Evolutionary conservation across 2,329 filamentous ascomycete species (phyloP), one percentile per base, ranked within the genome.

Genomic region (Aspergillus pseudoglaucus): DNA sequence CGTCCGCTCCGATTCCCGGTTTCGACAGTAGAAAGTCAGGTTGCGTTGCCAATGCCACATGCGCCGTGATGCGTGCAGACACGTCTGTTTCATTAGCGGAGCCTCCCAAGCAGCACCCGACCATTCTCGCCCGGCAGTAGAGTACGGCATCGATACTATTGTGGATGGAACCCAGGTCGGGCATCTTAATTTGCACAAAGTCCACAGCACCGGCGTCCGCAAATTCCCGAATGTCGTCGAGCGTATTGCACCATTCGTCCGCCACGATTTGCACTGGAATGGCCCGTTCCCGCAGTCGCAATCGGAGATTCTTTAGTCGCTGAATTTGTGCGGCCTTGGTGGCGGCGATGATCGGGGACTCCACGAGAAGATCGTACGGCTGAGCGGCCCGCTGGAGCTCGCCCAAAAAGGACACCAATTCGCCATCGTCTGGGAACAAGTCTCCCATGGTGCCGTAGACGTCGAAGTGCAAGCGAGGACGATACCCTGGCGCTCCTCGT

Each of bases 21-120:
- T 48, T 48, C 1, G 47, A 48, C 18, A 48, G 47, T 18, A 48
- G 15, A 17, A 48, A 48, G 6, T 41, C 43, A 3, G 47, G 47
- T 9, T 37, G 27, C 15, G 47, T 45, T n/a, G 47, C 47, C 37
- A 48, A 30, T 9, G 47, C 47, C 25, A 48, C 47, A 30, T 48
- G 59, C 38, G 52, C 56, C n/a, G 59, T 59, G 41, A 61, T 59
- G 42, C 59, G 59, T 27, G 54, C 49, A 45, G 60, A 61, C 30
- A 61, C 55, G n/a, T 57, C 59, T 6, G 58, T 48, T 30, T 48
- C 53, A 48, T 55, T 54, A 10, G 53, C 53, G 18, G 49, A 52
- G 5, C 51, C 53, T 12, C 51, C 53, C 18, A 56, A 44, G 42
- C 53, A 56, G 44, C 53, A 56, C 3, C 52, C 49, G 5, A 52